A percentile compares a stretch with the other conserved stretches of the same genome.
These are phyloP conservation scores for Sarocladium brachiariae DNA, from an alignment of 2,329 filamentous ascomycete species.

Conservation along the genomic window DNA sequence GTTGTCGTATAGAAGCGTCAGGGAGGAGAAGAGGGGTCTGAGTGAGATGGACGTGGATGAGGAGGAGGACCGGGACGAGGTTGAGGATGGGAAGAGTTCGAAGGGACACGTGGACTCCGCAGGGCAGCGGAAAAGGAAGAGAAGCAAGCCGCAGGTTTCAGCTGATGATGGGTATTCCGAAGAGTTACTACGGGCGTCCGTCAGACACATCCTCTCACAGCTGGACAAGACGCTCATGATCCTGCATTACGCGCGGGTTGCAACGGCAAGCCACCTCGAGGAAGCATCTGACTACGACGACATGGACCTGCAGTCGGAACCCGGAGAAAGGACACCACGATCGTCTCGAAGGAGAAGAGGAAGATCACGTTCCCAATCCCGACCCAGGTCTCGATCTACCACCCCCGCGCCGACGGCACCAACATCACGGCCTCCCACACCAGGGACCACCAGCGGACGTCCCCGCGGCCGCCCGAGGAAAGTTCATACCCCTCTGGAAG, in stretches of 20 bases:
- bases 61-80: slow-evolving; percentile 11
- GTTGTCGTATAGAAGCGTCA: neutral
- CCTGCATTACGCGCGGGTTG: slow-evolving; percentile 60
- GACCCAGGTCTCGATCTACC: neutral
- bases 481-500: slow-evolving; percentile 29
- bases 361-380: neutral
- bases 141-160: slow-evolving; percentile 42
- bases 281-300: slow-evolving; percentile 31
- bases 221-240: slow-evolving; percentile 64
- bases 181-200: slow-evolving; percentile 57
- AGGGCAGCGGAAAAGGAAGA: neutral
- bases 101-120: neutral
- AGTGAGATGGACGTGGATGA: slow-evolving; percentile 4
- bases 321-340: neutral
- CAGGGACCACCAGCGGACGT: slow-evolving; percentile 1
- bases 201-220: slow-evolving; percentile 62
- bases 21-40: neutral
- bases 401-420: slow-evolving; percentile 11
- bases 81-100: slow-evolving; percentile 12
- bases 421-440: slow-evolving; percentile 11
- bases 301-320: neutral
- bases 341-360: neutral
- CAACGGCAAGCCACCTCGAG: slow-evolving; percentile 32
- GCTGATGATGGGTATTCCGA: slow-evolving; percentile 65
- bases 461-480: slow-evolving; percentile 34